Evolutionary conservation across 2,329 filamentous ascomycete species (phyloP).

Genomic region (Apiospora aurea): DNA sequence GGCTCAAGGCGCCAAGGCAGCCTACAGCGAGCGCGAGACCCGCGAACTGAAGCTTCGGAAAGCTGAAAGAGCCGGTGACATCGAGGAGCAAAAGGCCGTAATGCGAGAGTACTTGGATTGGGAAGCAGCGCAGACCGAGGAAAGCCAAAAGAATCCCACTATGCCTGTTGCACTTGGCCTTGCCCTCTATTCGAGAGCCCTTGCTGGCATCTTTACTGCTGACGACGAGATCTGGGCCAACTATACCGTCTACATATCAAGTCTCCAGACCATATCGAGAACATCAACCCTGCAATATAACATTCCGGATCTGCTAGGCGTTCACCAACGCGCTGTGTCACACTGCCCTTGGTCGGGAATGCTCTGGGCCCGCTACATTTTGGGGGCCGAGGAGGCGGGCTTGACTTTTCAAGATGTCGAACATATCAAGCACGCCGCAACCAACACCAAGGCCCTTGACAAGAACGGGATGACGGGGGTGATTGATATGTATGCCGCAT

Average conservation of each 20-base stretch:
- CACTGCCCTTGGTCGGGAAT: constrained; percentile 94
- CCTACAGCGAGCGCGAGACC: constrained; percentile 69
- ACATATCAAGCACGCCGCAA: constrained; percentile 90
- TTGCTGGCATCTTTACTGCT: constrained; percentile 72
- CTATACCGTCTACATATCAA: constrained; percentile 77
- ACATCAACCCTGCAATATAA: constrained; percentile 40
- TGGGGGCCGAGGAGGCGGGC: constrained; percentile 81
- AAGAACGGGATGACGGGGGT: constrained; percentile 86
- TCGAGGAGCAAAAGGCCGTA: constrained; percentile 57
- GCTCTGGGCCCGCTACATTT: constrained; percentile 88
- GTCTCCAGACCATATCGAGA: constrained; percentile 52
- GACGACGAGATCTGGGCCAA: constrained; percentile 84
- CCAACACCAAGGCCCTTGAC: constrained; percentile 83
- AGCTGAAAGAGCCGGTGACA: constrained; percentile 63
- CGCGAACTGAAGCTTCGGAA: constrained; percentile 72
- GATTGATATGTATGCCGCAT: constrained; percentile 89
- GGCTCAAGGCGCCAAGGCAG: constrained; percentile 68
- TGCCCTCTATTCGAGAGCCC: constrained; percentile 80
- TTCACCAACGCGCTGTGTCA: constrained; percentile 81
- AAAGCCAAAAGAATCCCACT: constrained; percentile 55
- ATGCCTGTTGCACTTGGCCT: constrained; percentile 60
- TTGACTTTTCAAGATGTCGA: constrained; percentile 83
- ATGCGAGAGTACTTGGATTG: constrained; percentile 81
- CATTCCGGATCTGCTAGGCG: constrained; percentile 65
- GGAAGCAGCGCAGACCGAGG: constrained; percentile 73